Evolutionary conservation across 805 yeast species (phyloP), one percentile per base, ranked within the genome.

Genomic region (Saccharomycopsis capsularis): DNA sequence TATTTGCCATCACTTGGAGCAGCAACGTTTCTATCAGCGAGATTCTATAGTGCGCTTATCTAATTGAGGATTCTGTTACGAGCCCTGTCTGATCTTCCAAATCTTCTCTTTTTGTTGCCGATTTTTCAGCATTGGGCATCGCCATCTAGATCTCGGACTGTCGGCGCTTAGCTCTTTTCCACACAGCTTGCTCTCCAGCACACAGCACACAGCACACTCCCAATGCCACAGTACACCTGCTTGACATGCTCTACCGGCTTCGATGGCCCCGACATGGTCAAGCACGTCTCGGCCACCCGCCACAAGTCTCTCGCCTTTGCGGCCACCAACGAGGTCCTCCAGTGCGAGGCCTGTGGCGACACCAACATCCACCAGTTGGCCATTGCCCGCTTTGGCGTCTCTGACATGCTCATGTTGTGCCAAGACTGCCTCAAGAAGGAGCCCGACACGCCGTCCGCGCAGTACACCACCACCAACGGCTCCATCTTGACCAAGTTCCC

Each of bases 301-400:
- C 85, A 79, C 64, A 78, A 74, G 56, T 61, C 69, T 1, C 69
- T 77, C 4, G 48, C 55, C 27, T 67, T 66, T 53, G 60, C 57
- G 4, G 47, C 57, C 0, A 56, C 65, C 2, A 67, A 62, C 7
- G 81, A 77, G 55, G 62, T 60, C 7, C 59, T 79, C 2, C 69
- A 68, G 54, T 79, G 85, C 60, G 82, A 77, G 57, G 76, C 73
- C 38, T 79, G 85, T 60, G 68, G 67, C 19, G 76, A 77, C 56
- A 55, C 68, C 35, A 79, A 77, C 55, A 68, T 79, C 42, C 82
- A 78, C 60, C 74, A 71, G 56, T 63, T 79, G 47, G 69, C 66
- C 44, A 66, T 79, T 40, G 64, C 74, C 5, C 60, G 83, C 35
- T 75, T 69, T 58, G 83, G 80, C 1, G 76, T 80, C 25, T 69